Evolutionary conservation across 768 basidiomycete genomes (phyloP).

Genomic region (Lyophyllum decastes): DNA sequence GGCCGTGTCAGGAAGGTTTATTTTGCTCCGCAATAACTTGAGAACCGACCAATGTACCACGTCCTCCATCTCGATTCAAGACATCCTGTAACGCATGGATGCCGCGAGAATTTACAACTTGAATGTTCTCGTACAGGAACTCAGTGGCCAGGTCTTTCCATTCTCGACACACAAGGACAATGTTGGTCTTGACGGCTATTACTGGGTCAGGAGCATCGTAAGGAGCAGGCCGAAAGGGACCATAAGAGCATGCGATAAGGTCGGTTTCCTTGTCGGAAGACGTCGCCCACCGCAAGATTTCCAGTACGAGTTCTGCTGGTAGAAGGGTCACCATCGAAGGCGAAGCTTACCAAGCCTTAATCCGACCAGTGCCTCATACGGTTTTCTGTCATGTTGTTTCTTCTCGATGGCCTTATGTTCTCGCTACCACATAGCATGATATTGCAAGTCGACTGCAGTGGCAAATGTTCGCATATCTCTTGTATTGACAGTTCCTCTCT

Average conservation of each 20-base stretch:
- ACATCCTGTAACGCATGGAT: slow-evolving; percentile 29
- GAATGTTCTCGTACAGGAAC: slow-evolving; percentile 57
- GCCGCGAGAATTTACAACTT: slow-evolving; percentile 37
- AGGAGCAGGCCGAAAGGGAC: slow-evolving; percentile 47
- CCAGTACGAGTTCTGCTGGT: slow-evolving; percentile 57
- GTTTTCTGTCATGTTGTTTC: too few relatives aligned
- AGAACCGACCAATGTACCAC: slow-evolving; percentile 27
- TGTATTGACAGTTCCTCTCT: too few relatives aligned
- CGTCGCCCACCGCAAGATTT: slow-evolving; percentile 49
- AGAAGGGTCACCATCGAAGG: slow-evolving; percentile 25
- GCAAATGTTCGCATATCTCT: too few relatives aligned
- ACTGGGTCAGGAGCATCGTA: slow-evolving; percentile 27
- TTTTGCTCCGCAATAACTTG: not conserved
- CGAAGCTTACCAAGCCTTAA: not conserved
- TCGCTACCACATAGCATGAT: too few relatives aligned
- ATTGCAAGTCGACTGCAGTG: too few relatives aligned
- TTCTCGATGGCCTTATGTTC: too few relatives aligned
- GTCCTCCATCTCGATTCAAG: slow-evolving; percentile 27
- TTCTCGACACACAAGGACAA: slow-evolving; percentile 57
- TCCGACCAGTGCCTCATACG: too few relatives aligned
- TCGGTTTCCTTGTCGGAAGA: slow-evolving; percentile 25
- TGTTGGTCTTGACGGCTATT: slow-evolving; percentile 35
- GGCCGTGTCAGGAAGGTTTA: slow-evolving; percentile 3
- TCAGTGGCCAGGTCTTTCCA: slow-evolving; percentile 52
- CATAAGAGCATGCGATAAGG: slow-evolving; percentile 32